Conservation (phyloP, 2,329 filamentous ascomycete genomes). For the Podosphaera fusca region DNA sequence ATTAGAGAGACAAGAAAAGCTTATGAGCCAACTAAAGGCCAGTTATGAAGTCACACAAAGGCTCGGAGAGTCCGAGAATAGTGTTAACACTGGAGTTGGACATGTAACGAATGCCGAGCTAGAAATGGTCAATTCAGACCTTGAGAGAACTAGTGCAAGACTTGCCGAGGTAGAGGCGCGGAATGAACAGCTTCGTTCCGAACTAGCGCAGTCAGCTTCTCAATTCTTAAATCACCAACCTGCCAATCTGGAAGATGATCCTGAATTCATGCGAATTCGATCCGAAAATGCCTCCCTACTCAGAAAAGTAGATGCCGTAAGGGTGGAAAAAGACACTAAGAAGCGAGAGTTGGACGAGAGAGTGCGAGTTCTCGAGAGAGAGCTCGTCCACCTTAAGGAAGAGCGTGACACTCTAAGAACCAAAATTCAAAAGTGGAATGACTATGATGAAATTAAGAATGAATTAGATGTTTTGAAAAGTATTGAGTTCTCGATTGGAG, state of each 20-base stretch:
- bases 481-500: conserved; percentile 84
- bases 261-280: conserved; percentile 63
- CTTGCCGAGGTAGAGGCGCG: conserved; percentile 79
- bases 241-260: conserved; percentile 61
- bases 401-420: conserved; percentile 60
- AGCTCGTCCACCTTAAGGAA: conserved; percentile 47
- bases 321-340: conserved; percentile 64
- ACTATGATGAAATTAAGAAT: conserved; percentile 91
- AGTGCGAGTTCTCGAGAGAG: conserved; percentile 57
- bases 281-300: conserved; percentile 86
- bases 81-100: conserved; percentile 30
- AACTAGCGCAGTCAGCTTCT: conserved; percentile 74
- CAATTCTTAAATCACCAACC: conserved; percentile 35
- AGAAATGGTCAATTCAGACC: conserved; percentile 75
- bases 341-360: conserved; percentile 55
- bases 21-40: conserved; percentile 86
- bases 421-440: conserved; percentile 72
- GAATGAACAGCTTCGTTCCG: conserved; percentile 78
- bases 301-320: conserved; percentile 61
- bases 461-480: conserved; percentile 94
- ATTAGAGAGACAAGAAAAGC: conserved; percentile 73
- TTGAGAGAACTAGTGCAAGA: conserved; percentile 70
- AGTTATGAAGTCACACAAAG: conserved; percentile 92
- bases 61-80: conserved; percentile 47
- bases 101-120: conserved; percentile 71